Percentiles rank a stretch among this genome's conserved stretches.
Evolutionary conservation across 371 early-diverging fungal genomes (phyloP).

Genomic region (Fennellomyces sp.): DNA sequence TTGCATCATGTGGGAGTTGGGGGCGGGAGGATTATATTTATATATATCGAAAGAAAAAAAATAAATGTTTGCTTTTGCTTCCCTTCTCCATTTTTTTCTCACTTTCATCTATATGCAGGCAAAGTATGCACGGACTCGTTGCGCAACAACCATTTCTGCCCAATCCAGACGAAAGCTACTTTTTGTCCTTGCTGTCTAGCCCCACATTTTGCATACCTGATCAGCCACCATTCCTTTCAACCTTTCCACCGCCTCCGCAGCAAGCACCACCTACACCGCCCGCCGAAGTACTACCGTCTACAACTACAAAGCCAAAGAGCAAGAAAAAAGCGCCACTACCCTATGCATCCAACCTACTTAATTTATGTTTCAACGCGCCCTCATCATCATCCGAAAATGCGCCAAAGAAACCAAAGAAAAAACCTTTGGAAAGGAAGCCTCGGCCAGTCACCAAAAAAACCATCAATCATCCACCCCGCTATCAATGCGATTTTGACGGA

Average conservation of each 20-base stretch:
- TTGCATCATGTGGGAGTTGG: neutral
- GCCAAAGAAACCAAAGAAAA: neutral
- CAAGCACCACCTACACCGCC: neutral
- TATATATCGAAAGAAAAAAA: neutral
- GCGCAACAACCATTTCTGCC: neutral
- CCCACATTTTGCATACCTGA: neutral
- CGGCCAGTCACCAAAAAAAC: neutral
- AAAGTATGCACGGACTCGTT: slow-evolving; percentile 1
- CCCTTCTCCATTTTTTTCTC: neutral
- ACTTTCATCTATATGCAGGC: neutral
- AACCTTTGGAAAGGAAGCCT: neutral
- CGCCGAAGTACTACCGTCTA: neutral
- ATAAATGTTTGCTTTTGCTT: neutral
- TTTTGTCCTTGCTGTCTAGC: neutral
- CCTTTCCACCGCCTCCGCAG: neutral
- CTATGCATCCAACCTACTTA: slow-evolving; percentile 13
- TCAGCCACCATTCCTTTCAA: neutral
- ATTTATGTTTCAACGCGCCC: slow-evolving; percentile 2
- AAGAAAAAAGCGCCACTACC: slow-evolving; percentile 4
- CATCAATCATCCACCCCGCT: neutral
- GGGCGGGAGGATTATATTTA: neutral
- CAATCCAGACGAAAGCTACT: neutral
- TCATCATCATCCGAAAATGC: neutral
- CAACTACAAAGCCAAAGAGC: neutral
- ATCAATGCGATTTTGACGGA: slow-evolving; percentile 23